Evolutionary conservation across 2,329 filamentous ascomycete genomes (phyloP).

Genomic region (Fusarium staphyleae): DNA sequence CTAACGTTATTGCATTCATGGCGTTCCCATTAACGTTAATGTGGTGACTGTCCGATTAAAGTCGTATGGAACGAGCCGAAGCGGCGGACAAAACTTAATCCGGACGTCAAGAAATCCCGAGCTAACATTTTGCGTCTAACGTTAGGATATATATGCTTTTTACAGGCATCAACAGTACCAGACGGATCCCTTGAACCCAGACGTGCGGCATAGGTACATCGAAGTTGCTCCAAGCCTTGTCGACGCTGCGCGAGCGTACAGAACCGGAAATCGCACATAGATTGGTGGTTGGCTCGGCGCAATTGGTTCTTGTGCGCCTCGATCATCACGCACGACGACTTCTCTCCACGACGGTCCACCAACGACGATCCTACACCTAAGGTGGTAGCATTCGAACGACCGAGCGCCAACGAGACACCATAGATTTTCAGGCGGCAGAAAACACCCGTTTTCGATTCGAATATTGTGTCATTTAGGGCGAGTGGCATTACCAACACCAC

Average conservation of each 20-base stretch:
- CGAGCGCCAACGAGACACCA: background rate
- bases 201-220: background rate
- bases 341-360: background rate
- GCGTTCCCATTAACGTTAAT: no score
- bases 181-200: constrained; percentile 10
- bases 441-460: no score
- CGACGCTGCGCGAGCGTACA: background rate
- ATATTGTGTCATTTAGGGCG: background rate
- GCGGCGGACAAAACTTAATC: constrained; percentile 20
- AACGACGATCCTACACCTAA: no score
- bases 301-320: background rate
- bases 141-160: constrained; percentile 22
- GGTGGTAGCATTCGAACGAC: no score
- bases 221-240: background rate
- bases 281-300: background rate
- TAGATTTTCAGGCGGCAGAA: no score
- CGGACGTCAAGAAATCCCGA: constrained; percentile 1
- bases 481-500: constrained; percentile 13
- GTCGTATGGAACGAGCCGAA: no score
- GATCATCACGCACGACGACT: no score
- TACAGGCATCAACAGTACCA: constrained; percentile 5
- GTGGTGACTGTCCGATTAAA: no score
- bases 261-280: background rate
- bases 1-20: no score
- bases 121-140: constrained; percentile 33